Percentiles rank a stretch among this genome's conserved stretches.
These are phyloP conservation scores for Cryptococcus amylolentus DNA, from an alignment of 1,284 basidiomycete species.

Conservation along the genomic window DNA sequence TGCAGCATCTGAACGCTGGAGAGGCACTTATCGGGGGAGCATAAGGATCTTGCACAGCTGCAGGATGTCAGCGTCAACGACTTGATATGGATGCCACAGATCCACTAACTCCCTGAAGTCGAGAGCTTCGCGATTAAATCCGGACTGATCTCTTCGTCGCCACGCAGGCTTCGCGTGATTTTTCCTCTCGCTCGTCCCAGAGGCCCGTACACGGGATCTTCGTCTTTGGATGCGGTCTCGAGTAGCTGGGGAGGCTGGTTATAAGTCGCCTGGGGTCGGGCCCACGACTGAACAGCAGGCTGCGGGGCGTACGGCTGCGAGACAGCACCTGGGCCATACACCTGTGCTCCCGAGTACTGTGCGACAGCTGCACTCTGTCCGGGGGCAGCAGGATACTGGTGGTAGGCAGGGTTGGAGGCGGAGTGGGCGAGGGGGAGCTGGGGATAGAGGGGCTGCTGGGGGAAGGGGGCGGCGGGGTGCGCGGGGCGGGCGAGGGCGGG, in stretches of 20 bases:
- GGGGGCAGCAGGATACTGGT: not conserved
- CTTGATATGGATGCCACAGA: not conserved
- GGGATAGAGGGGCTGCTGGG: conserved; percentile 5
- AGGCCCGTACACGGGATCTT: conserved; percentile 43
- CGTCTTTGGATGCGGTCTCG: conserved; percentile 34
- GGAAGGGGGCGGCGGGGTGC: not conserved
- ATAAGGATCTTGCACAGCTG: conserved; percentile 6
- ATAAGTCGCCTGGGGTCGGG: not conserved
- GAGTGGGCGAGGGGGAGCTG: conserved; percentile 9
- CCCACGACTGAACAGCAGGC: not conserved
- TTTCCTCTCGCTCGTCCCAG: conserved; percentile 35
- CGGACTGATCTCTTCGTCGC: conserved; percentile 40
- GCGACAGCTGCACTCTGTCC: not conserved
- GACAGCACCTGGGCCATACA: not conserved
- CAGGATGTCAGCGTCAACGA: not conserved
- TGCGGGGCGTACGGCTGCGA: not conserved
- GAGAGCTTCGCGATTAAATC: conserved; percentile 27
- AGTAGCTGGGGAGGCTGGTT: conserved; percentile 28
- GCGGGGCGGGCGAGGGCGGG: too few species aligned
- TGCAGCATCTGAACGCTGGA: conserved; percentile 10
- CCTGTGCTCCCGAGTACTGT: not conserved
- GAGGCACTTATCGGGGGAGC: conserved; percentile 6
- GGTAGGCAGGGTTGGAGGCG: not conserved
- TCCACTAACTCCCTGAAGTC: not conserved
- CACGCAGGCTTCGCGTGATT: conserved; percentile 32